Evolutionary conservation across 768 basidiomycete genomes (phyloP).

Genomic region (Leccinum subtestaceum): DNA sequence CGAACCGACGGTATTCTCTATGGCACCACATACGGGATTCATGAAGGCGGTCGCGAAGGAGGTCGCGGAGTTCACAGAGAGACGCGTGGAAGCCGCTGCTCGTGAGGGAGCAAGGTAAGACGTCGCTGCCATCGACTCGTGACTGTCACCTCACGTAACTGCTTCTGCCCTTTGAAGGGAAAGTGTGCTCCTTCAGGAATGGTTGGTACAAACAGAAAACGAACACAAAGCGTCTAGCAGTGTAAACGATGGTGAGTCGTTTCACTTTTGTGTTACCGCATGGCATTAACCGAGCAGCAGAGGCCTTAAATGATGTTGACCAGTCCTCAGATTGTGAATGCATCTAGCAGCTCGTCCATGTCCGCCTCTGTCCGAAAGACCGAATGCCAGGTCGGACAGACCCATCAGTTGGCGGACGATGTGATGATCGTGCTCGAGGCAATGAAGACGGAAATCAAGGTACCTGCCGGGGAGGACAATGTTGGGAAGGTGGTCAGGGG

Average conservation of each 20-base stretch:
- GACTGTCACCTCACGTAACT: not conserved
- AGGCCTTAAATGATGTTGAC: not conserved
- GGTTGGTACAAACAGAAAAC: conserved; percentile 37
- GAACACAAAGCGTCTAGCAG: not conserved
- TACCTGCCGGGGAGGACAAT: conserved; percentile 44
- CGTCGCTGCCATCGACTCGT: not conserved
- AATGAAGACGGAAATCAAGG: conserved; percentile 62
- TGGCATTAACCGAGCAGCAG: not conserved
- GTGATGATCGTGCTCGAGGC: conserved; percentile 55
- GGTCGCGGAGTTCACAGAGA: conserved; percentile 38
- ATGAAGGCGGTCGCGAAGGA: conserved; percentile 41
- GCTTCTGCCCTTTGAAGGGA: conserved; percentile 33
- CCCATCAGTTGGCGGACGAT: conserved; percentile 39
- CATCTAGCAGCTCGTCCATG: conserved; percentile 34
- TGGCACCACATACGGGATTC: conserved; percentile 47
- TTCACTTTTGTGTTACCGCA: not conserved
- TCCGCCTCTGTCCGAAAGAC: conserved; percentile 53
- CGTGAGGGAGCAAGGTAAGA: conserved; percentile 42
- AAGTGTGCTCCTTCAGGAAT: conserved; percentile 40
- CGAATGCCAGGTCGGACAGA: conserved; percentile 40
- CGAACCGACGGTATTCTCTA: conserved; percentile 50
- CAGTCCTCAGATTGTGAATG: conserved; percentile 3
- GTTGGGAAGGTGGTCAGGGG: conserved; percentile 44
- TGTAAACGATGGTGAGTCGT: conserved; percentile 4
- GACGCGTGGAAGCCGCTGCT: conserved; percentile 36